Base-by-base conservation (phyloP, 176 grass and related monocot species). In the Lolium multiflorum region DNA sequence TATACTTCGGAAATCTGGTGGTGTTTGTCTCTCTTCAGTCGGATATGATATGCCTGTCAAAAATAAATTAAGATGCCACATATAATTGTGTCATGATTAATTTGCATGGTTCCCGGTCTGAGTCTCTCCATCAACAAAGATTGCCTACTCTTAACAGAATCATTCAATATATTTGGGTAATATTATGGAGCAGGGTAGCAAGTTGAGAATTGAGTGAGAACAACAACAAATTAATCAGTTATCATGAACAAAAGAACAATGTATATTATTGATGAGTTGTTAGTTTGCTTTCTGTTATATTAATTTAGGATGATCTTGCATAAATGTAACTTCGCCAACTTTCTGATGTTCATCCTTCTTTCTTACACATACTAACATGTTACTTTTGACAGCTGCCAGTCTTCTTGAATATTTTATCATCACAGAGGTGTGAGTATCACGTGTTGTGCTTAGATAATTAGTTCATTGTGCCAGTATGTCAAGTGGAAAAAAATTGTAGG, bases 11-110 rank as follows among this genome's bases (percentile, higher is more conserved):
- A 22, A 63, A 14, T 52, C 28, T 21, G 3, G 11, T 21, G 47
- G 62, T 65, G 62, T n/a, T 24, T 22, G 48, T 49, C 71, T 35
- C 22, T 63, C 82, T 74, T 51, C 65, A 56, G 41, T 75, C 59
- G 24, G 82, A 63, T 37, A 49, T 63, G 69, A 7, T 74, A 50
- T 74, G 46, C 71, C 16, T 74, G 54, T 35, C 38, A 41, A 13
- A 74, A 13, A 31, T 35, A 35, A 49, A 31, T 37, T 47, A 51
- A 74, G 22, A 47, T 49, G 43, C 9, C 57, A 57, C 11, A 2
- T 6, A 50, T 35, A 37, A 16, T 37, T 2, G 25, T 25, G 4
- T 22, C 41, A 22, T 76, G 24, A 63, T 59, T 74, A 74, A 26
- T 74, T 75, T 13, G 52, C 26, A 18, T n/a, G 67, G 35, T 31